A percentile compares a stretch with the other conserved stretches of the same genome.
These are phyloP conservation scores for Termitomyces titanicus DNA, from an alignment of 768 basidiomycete genomes.

Conservation along the genomic window DNA sequence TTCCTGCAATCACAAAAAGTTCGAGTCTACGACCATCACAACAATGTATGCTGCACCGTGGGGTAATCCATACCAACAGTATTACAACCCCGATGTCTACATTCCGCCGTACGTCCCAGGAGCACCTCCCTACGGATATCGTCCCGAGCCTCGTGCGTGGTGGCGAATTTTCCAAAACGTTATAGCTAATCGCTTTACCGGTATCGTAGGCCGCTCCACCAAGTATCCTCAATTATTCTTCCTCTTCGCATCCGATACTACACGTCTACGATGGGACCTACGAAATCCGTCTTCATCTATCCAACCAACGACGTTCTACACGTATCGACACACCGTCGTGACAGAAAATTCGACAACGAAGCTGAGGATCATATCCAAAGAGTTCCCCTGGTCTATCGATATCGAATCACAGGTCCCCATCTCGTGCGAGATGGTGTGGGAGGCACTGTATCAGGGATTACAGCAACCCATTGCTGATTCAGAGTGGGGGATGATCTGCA, in stretches of 20 bases:
- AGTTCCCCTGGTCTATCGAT: slow-evolving; percentile 66
- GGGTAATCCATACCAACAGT: background rate
- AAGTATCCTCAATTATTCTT: slow-evolving; percentile 16
- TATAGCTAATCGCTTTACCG: background rate
- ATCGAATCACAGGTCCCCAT: slow-evolving; percentile 38
- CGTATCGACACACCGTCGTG: slow-evolving; percentile 25
- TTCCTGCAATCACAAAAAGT: background rate
- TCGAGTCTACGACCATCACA: background rate
- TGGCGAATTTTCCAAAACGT: background rate
- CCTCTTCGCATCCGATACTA: slow-evolving; percentile 14
- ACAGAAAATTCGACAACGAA: slow-evolving; percentile 32
- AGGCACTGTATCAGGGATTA: slow-evolving; percentile 44
- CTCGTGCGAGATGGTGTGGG: slow-evolving; percentile 55
- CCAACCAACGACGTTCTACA: slow-evolving; percentile 6
- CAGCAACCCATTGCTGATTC: slow-evolving; percentile 57
- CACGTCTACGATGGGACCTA: slow-evolving; percentile 10
- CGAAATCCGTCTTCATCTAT: background rate
- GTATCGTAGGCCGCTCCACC: slow-evolving; percentile 1
- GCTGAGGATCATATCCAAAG: slow-evolving; percentile 53
- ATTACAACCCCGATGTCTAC: slow-evolving; percentile 10
- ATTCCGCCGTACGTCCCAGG: slow-evolving; percentile 3
- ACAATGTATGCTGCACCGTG: slow-evolving; percentile 6
- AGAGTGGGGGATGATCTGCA: slow-evolving; percentile 59
- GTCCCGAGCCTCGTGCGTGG: slow-evolving; percentile 1
- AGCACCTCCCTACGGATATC: background rate